Evolutionary conservation across 306 rosid genomes (phyloP), one percentile per base, ranked within the genome.

Genomic region (Oxytropis ochrocephala): DNA sequence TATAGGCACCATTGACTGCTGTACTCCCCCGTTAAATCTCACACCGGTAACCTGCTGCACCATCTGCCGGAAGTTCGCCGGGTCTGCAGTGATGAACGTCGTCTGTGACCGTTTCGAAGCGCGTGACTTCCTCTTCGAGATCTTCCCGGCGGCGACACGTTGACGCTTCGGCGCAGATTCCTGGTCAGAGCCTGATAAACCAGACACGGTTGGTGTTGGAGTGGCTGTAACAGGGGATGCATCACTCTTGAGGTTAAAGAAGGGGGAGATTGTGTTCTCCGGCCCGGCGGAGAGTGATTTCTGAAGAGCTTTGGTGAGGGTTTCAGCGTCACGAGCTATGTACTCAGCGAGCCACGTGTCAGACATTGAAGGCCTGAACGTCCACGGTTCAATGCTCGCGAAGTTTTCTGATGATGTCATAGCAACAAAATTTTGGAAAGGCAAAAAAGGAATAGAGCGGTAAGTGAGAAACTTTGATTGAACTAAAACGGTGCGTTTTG

Each of bases 21-120:
- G 78, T 5, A 77, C 61, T 65, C 75, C 67, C 0, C 6, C 75
- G 0, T 71, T 73, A 21, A 82, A 75, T 44, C 90, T 64, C 5
- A 77, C 96, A 0, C 98, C 98, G 19, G 98, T 94, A 11, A 94
- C 89, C 79, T 87, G 98, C 64, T 94, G 98, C 50, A 94, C 98
- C 98, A 94, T 85, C 78, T 90, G 91, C 0, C 98, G 83, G 85
- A 94, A 94, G 56, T 94, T 88, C 6, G 90, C 80, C 3, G 98
- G 85, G 88, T 94, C 98, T 0, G 98, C 97, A 18, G 92, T 76
- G 53, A 94, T 94, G 76, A 87, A 90, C 16, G 95, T 94, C 19
- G 98, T 94, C 73, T 79, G 95, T 0, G 96, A 85, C 59, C 82
- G 72, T 74, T 90, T 94, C n/a, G 97, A 88, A 0, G 96, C 96